A percentile compares a stretch with the other conserved stretches of the same genome.
phyloP scores from a whole-genome alignment of 2,329 filamentous ascomycete genomes.

The Ascosphaera acerosa region DNA sequence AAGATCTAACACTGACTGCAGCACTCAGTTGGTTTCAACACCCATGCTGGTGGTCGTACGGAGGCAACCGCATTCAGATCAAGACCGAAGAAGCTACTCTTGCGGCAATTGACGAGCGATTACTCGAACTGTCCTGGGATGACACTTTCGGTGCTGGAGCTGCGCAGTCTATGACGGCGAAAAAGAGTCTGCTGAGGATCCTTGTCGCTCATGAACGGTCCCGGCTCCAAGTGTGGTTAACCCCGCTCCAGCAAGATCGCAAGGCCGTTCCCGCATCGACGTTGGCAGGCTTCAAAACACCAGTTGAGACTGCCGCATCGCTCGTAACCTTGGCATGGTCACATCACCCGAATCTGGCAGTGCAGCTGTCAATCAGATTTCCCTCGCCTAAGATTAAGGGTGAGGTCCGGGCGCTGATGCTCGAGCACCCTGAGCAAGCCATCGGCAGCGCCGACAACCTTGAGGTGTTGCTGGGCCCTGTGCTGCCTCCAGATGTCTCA shows the following conservation, averaged over 20 bases:
- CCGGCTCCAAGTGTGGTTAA: constrained; percentile 71
- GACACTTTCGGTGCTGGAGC: constrained; percentile 23
- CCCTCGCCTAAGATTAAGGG: constrained; percentile 43
- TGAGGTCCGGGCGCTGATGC: constrained; percentile 54
- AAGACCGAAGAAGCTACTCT: constrained; percentile 77
- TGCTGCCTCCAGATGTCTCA: constrained; percentile 52
- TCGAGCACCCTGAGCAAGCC: constrained; percentile 65
- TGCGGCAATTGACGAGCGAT: constrained; percentile 41
- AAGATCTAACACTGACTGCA: constrained; percentile 69
- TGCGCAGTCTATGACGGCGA: constrained; percentile 42
- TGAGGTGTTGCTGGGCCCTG: constrained; percentile 51
- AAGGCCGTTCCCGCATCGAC: constrained; percentile 11
- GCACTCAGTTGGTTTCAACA: constrained; percentile 72
- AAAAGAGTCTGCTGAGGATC: constrained; percentile 59
- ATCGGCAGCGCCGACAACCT: constrained; percentile 60
- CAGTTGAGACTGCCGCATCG: not conserved
- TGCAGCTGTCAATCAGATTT: constrained; percentile 61
- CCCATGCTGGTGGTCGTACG: constrained; percentile 78
- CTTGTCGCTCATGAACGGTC: constrained; percentile 66
- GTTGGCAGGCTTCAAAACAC: not conserved
- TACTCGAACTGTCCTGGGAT: constrained; percentile 39
- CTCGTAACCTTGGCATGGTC: constrained; percentile 47
- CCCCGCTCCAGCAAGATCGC: constrained; percentile 43
- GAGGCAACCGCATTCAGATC: constrained; percentile 74
- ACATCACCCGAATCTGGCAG: constrained; percentile 63